Conservation (phyloP, 1,284 basidiomycete genomes). For the Trametes polyzona region DNA sequence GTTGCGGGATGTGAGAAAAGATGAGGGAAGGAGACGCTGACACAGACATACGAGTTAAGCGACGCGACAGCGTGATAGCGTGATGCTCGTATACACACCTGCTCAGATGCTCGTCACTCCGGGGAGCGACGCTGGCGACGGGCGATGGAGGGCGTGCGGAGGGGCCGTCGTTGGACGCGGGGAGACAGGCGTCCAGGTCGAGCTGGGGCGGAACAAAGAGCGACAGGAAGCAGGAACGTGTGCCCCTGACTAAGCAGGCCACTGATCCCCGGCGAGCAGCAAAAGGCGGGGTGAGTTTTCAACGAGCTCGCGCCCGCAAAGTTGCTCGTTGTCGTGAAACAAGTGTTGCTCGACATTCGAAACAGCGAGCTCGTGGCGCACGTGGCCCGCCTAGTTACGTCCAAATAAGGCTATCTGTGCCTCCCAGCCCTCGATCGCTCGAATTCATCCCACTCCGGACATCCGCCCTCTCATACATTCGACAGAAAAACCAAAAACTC, state of each 20-base stretch:
- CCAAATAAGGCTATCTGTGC: no score
- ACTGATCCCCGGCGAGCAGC: not conserved
- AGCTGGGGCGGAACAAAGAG: slow-evolving; percentile 19
- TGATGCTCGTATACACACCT: slow-evolving; percentile 12
- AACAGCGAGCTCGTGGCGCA: slow-evolving; percentile 16
- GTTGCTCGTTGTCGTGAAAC: slow-evolving; percentile 12
- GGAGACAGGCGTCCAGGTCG: slow-evolving; percentile 6
- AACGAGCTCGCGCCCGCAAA: not conserved
- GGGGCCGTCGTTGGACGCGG: not conserved
- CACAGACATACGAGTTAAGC: slow-evolving; percentile 21
- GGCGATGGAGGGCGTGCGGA: not conserved
- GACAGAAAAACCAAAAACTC: no score
- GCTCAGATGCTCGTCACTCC: slow-evolving; percentile 5
- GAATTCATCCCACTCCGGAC: no score
- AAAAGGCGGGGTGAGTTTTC: not conserved
- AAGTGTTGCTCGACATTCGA: slow-evolving; percentile 13
- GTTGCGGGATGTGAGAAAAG: slow-evolving; percentile 25
- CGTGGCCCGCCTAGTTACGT: slow-evolving; percentile 22
- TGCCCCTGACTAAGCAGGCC: slow-evolving; percentile 22
- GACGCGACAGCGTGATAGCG: slow-evolving; percentile 17
- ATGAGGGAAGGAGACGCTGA: slow-evolving; percentile 23
- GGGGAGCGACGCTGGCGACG: slow-evolving; percentile 3
- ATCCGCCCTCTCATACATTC: no score
- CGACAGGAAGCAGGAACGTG: slow-evolving; percentile 15
- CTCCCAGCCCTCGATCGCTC: no score